A percentile compares a stretch with the other conserved stretches of the same genome.
These are phyloP conservation scores for Pachyrhizus erosus DNA, from an alignment of 306 rosid species.

Conservation along the genomic window DNA sequence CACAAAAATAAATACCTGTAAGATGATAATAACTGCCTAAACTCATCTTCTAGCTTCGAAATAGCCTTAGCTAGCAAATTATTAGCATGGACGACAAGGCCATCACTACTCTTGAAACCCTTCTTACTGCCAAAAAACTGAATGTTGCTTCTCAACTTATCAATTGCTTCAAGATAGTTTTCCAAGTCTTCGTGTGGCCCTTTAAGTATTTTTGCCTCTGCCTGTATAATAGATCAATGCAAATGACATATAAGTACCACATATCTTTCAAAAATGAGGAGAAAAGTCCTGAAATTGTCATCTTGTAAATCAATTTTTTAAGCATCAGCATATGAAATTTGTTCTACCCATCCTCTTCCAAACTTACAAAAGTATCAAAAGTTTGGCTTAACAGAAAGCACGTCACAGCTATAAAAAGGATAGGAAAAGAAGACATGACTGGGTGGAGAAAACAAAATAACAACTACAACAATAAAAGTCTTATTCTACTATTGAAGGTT, in stretches of 20 bases:
- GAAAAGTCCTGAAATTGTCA: slow-evolving; percentile 11
- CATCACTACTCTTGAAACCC: slow-evolving; percentile 75
- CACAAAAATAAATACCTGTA: slow-evolving; percentile 71
- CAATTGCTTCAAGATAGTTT: slow-evolving; percentile 89
- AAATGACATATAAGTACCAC: not conserved
- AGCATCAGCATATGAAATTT: not conserved
- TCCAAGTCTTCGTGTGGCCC: slow-evolving; percentile 97
- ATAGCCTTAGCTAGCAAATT: slow-evolving; percentile 78
- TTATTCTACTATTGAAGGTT: not conserved
- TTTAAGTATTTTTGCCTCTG: slow-evolving; percentile 73
- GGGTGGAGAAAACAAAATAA: not conserved
- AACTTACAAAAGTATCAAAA: not conserved
- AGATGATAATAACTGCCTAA: slow-evolving; percentile 70
- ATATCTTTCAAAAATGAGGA: not conserved
- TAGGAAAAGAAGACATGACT: not conserved
- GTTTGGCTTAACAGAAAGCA: not conserved
- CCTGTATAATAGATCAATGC: slow-evolving; percentile 57
- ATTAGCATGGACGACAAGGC: slow-evolving; percentile 72
- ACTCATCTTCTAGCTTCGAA: slow-evolving; percentile 91
- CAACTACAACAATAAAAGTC: not conserved
- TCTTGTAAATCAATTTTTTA: not conserved
- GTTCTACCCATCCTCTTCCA: not conserved
- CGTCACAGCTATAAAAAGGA: not conserved
- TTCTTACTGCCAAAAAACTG: slow-evolving; percentile 77
- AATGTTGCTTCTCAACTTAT: slow-evolving; percentile 78